Conservation (phyloP, 2,329 filamentous ascomycete genomes). For the Penicillium sp. region DNA sequence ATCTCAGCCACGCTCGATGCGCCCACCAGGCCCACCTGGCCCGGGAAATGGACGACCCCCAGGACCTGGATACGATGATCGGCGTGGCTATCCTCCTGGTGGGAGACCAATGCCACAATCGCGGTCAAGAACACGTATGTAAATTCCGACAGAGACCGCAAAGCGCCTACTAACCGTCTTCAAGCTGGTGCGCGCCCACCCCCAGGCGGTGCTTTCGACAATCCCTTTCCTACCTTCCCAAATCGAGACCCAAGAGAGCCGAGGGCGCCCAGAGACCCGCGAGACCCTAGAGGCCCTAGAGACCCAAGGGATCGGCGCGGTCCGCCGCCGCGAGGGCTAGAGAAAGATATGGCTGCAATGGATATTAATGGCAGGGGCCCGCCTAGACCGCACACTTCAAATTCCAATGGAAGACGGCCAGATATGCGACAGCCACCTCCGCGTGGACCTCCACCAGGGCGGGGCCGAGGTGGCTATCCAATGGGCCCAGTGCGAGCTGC, state of each 20-base stretch:
- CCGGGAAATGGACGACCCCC: conserved; percentile 29
- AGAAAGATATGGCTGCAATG: conserved; percentile 43
- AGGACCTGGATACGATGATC: conserved; percentile 21
- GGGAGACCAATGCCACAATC: conserved; percentile 32
- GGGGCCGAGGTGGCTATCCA: conserved; percentile 23
- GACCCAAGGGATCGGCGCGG: conserved; percentile 29
- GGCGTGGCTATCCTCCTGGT: conserved; percentile 25
- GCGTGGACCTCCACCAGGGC: conserved; percentile 24
- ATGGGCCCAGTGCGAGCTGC: conserved; percentile 27
- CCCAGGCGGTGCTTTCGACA: conserved; percentile 47
- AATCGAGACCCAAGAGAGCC: conserved; percentile 4
- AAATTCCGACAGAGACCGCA: not conserved
- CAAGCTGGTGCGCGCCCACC: conserved; percentile 26
- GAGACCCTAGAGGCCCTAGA: conserved; percentile 28
- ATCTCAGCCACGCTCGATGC: conserved; percentile 32
- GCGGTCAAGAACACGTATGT: conserved; percentile 36
- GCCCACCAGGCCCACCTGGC: conserved; percentile 29
- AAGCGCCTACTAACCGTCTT: conserved; percentile 6
- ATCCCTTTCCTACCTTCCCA: conserved; percentile 49
- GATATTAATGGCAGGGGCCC: conserved; percentile 32
- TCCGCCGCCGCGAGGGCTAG: conserved; percentile 31
- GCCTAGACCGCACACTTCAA: conserved; percentile 40
- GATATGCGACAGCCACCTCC: conserved; percentile 28
- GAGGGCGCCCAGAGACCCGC: conserved; percentile 2
- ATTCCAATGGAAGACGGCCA: conserved; percentile 32